These are phyloP conservation scores for Pseudogymnoascus sp. DNA, from an alignment of 2,329 filamentous ascomycete species.

Conservation along the genomic window DNA sequence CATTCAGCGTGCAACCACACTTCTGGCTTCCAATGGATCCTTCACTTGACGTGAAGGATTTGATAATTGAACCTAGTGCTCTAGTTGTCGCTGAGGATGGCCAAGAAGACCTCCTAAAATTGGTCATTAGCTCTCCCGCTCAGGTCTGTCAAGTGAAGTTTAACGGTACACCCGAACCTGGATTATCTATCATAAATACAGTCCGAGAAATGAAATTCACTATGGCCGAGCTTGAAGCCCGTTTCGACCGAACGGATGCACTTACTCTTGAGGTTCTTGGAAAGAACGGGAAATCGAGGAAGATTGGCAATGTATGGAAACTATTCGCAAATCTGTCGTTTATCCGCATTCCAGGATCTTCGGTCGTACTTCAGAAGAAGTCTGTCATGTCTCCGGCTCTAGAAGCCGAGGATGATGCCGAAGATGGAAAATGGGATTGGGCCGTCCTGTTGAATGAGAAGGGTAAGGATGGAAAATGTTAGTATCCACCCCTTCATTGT, in stretches of 20 bases:
- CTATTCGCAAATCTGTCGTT: slow-evolving; percentile 27
- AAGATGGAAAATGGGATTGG: slow-evolving; percentile 23
- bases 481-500: slow-evolving; percentile 11
- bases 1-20: slow-evolving; percentile 61
- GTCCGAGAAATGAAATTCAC: slow-evolving; percentile 20
- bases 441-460: slow-evolving; percentile 26
- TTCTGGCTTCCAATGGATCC: slow-evolving; percentile 59
- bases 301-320: slow-evolving; percentile 30
- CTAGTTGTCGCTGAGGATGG: slow-evolving; percentile 21
- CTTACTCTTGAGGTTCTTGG: slow-evolving; percentile 31
- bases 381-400: slow-evolving; percentile 9
- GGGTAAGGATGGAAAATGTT: slow-evolving; percentile 12
- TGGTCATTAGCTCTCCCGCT: slow-evolving; percentile 21
- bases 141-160: slow-evolving; percentile 28
- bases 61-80: slow-evolving; percentile 11
- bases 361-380: slow-evolving; percentile 32
- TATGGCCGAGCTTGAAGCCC: slow-evolving; percentile 25
- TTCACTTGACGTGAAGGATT: slow-evolving; percentile 26
- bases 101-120: slow-evolving; percentile 18
- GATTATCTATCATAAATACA: slow-evolving; percentile 19
- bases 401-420: neutral
- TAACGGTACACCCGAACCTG: slow-evolving; percentile 19
- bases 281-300: slow-evolving; percentile 35
- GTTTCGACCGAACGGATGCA: slow-evolving; percentile 26
- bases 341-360: slow-evolving; percentile 34